Base-by-base conservation (phyloP, 2,329 filamentous ascomycete genomes). In the Pyrenophora graminea region DNA sequence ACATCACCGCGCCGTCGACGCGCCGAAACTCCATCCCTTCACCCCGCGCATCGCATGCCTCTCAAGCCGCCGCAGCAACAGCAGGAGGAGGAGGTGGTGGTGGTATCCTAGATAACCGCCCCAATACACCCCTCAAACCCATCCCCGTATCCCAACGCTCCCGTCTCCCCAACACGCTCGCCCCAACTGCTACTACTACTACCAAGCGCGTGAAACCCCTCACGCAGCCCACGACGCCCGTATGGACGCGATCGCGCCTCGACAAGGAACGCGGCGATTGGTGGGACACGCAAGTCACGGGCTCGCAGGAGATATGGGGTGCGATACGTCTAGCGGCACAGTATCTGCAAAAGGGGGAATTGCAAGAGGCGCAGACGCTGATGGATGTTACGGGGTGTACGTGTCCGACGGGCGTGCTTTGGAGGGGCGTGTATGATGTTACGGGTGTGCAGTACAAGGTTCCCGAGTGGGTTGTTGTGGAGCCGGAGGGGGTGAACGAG, bases 221-320 rank as follows among this genome's bases (percentile, higher is more conserved):
- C 9, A 58, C 59, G 4, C 57, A 66, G 39, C 57, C 63, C 15
- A 58, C 58, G 5, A 55, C 43, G 27, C 37, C 47, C 19, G 49
- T 45, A 18, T 73, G 68, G 69, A 91, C 89, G 1, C 84, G 82
- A n/a, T 68, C 75, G 13, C 78, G 87, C 45, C 78, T 96, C 2
- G 83, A 85, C 51, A 80, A 80, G 27, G 90, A 96, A 74, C 83
- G 93, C 41, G 77, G 76, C 41, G 91, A 91, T 55, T 97, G 95
- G 79, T 97, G 96, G 73, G 91, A 97, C 55, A 97, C 92, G 1
- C 80, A 91, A 39, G 90, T 95, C 13, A 89, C 88, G 0, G 91
- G 91, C 2, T 81, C 85, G 3, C 66, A 81, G 4, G 90, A 96
- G 72, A 82, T 94, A 21, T 97, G 93, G 93, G 84, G 84, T 61